These are phyloP conservation scores for Pseudogymnoascus sp. DNA, from an alignment of 2,329 filamentous ascomycete genomes.

Conservation along the genomic window DNA sequence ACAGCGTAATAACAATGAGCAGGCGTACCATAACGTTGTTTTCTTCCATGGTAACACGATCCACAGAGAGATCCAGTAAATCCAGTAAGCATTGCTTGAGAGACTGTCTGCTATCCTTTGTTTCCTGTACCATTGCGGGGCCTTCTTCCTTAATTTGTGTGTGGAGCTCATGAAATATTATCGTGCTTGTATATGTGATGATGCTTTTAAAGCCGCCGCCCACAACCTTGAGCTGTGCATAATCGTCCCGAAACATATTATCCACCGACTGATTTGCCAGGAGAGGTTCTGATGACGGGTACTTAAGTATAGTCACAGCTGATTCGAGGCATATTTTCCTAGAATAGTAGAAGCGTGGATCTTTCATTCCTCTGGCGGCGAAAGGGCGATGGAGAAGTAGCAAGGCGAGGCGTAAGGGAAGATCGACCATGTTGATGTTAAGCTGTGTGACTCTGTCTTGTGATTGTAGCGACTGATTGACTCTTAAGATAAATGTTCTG, in stretches of 20 bases:
- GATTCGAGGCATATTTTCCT: slow-evolving; percentile 40
- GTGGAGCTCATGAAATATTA: slow-evolving; percentile 40
- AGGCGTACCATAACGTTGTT: slow-evolving; percentile 39
- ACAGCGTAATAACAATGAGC: slow-evolving; percentile 34
- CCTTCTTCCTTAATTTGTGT: slow-evolving; percentile 37
- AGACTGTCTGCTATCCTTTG: slow-evolving; percentile 23
- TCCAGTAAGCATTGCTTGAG: slow-evolving; percentile 29
- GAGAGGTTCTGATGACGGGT: slow-evolving; percentile 8
- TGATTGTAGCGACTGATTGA: background rate
- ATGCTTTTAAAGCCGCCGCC: slow-evolving; percentile 36
- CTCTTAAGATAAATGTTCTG: slow-evolving; percentile 12
- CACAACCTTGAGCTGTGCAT: slow-evolving; percentile 31
- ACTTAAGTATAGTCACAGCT: slow-evolving; percentile 25
- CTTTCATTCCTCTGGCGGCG: slow-evolving; percentile 33
- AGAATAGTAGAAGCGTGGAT: slow-evolving; percentile 43
- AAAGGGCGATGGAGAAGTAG: slow-evolving; percentile 47
- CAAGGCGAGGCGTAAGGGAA: slow-evolving; percentile 45
- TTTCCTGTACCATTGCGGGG: slow-evolving; percentile 27
- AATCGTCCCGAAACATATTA: slow-evolving; percentile 28
- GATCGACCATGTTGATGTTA: slow-evolving; percentile 40
- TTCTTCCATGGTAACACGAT: slow-evolving; percentile 33
- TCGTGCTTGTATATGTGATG: slow-evolving; percentile 33
- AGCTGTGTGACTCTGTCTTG: slow-evolving; percentile 8
- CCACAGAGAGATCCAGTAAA: slow-evolving; percentile 24
- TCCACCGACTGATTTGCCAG: background rate